Conservation (phyloP, 208 protist species). For the Trypanosoma brucei region DNA sequence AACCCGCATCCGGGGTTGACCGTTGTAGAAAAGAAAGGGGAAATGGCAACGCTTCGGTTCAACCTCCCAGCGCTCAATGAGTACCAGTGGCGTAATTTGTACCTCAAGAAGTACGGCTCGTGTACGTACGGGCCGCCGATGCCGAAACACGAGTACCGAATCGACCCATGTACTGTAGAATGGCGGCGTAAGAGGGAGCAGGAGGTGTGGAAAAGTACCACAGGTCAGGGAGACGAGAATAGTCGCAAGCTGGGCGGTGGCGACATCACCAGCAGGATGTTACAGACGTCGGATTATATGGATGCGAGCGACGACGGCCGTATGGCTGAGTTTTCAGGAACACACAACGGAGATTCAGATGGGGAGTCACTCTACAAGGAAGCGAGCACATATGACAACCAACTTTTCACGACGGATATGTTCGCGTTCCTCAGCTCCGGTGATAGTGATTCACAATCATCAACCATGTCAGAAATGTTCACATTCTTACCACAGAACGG, state of each 20-base stretch:
- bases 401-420: slow-evolving; percentile 53
- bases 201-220: not conserved
- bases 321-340: not conserved
- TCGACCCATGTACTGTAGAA: slow-evolving; percentile 9
- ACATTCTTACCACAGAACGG: not conserved
- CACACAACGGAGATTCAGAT: not conserved
- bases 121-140: slow-evolving; percentile 77
- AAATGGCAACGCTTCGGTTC: slow-evolving; percentile 13
- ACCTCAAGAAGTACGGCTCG: slow-evolving; percentile 58
- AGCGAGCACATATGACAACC: slow-evolving; percentile 14
- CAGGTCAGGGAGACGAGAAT: slow-evolving; percentile 20
- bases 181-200: not conserved
- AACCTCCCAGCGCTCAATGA: slow-evolving; percentile 52
- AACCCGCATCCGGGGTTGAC: no score
- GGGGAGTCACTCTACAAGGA: not conserved
- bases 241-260: slow-evolving; percentile 7
- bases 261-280: not conserved
- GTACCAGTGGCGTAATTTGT: slow-evolving; percentile 84
- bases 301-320: not conserved
- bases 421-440: slow-evolving; percentile 40
- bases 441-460: not conserved
- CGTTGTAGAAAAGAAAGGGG: no score
- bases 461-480: not conserved
- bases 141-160: slow-evolving; percentile 53
- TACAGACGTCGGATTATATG: not conserved